A percentile compares a stretch with the other conserved stretches of the same genome.
These are phyloP conservation scores for Chrysanthemum lavandulifolium DNA, from an alignment of 129 eudicot species.

Conservation along the genomic window DNA sequence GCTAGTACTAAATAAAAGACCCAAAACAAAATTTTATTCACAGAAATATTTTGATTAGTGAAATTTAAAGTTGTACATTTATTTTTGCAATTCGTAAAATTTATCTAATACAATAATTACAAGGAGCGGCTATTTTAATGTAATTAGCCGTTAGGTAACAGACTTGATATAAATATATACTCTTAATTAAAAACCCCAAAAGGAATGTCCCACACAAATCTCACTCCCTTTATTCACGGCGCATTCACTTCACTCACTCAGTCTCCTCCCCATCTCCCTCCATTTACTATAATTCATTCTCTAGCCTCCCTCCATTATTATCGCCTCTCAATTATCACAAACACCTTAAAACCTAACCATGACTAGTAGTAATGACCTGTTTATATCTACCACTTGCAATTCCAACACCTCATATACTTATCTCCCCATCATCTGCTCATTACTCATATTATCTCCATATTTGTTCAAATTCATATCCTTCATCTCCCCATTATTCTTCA, in stretches of 20 bases:
- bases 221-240: constrained; percentile 78
- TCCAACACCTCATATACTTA: constrained; percentile 3
- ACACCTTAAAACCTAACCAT: too few relatives aligned
- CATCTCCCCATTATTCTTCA: constrained; percentile 74
- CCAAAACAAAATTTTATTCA: too few relatives aligned
- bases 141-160: too few relatives aligned
- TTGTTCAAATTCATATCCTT: constrained; percentile 55
- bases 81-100: too few relatives aligned
- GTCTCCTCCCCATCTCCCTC: constrained; percentile 28
- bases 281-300: constrained; percentile 25
- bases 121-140: too few relatives aligned
- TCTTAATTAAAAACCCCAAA: not conserved
- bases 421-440: constrained; percentile 62
- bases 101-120: too few relatives aligned
- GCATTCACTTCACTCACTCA: constrained; percentile 40
- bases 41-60: too few relatives aligned
- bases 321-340: not conserved
- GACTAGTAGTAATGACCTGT: constrained; percentile 3
- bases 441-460: constrained; percentile 71
- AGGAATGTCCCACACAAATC: constrained; percentile 4
- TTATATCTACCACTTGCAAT: constrained; percentile 26
- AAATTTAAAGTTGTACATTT: too few relatives aligned
- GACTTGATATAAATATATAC: not conserved
- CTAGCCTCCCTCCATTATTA: constrained; percentile 21
- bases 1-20: too few relatives aligned